Evolutionary conservation across 768 basidiomycete genomes (phyloP).

Genomic region (Termitomyces sp.): DNA sequence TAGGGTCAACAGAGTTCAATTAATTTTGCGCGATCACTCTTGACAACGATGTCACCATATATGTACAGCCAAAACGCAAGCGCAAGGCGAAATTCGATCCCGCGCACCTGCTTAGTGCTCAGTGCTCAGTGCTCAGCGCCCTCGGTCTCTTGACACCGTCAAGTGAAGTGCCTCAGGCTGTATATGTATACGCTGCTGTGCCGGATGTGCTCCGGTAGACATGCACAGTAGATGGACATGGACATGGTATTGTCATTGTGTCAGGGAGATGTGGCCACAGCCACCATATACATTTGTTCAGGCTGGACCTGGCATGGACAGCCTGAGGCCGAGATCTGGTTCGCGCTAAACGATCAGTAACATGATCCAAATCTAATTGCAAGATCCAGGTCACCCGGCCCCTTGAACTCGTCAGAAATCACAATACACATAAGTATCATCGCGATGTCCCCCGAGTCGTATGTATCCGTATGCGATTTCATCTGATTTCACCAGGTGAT

Average conservation of each 20-base stretch:
- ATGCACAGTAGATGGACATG: background rate
- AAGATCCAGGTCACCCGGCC: no score
- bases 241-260: background rate
- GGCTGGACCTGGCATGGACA: background rate
- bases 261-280: background rate
- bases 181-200: background rate
- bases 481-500: no score
- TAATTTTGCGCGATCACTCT: background rate
- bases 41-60: background rate
- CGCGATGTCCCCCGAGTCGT: no score
- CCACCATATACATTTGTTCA: background rate
- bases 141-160: background rate
- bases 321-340: no score
- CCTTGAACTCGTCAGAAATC: no score
- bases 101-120: background rate
- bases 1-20: conserved; percentile 2
- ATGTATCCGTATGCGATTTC: no score
- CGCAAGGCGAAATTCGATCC: background rate
- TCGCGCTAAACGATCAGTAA: background rate
- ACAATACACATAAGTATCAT: no score
- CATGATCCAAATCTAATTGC: no score
- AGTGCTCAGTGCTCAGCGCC: background rate
- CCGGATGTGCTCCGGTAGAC: background rate
- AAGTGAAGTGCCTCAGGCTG: background rate
- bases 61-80: no score